Evolutionary conservation across 345 rosid genomes (phyloP).

Genomic region (Microthlaspi erraticum): DNA sequence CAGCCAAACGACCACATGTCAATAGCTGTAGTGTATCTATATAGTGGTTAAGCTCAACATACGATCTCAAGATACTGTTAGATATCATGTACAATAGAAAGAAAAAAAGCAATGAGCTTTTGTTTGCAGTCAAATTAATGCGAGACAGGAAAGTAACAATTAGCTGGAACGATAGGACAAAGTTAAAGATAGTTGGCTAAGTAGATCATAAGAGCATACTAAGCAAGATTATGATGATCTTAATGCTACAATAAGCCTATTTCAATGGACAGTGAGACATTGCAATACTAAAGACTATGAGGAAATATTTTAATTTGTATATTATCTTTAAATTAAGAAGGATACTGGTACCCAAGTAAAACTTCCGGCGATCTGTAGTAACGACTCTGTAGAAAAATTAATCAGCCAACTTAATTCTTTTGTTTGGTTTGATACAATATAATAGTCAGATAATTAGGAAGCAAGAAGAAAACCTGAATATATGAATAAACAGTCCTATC

Average conservation of each 20-base stretch:
- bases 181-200: not conserved
- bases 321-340: slow-evolving; percentile 43
- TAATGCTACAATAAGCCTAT: slow-evolving; percentile 25
- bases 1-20: slow-evolving; percentile 99
- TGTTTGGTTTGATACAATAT: slow-evolving; percentile 26
- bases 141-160: slow-evolving; percentile 2
- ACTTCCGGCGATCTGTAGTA: slow-evolving; percentile 99
- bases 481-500: slow-evolving; percentile 97
- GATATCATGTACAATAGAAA: slow-evolving; percentile 13
- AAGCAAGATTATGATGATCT: slow-evolving; percentile 18
- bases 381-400: slow-evolving; percentile 82
- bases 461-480: slow-evolving; percentile 73
- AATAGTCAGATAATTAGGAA: slow-evolving; percentile 21
- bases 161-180: slow-evolving; percentile 25
- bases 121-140: slow-evolving; percentile 22
- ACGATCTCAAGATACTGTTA: slow-evolving; percentile 13
- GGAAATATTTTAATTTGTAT: not conserved
- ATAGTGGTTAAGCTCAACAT: slow-evolving; percentile 54
- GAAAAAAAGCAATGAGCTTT: slow-evolving; percentile 11
- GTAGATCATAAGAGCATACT: slow-evolving; percentile 23
- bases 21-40: slow-evolving; percentile 92
- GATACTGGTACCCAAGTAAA: slow-evolving; percentile 99
- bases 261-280: slow-evolving; percentile 25
- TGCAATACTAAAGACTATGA: slow-evolving; percentile 15
- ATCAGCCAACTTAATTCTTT: slow-evolving; percentile 30